Percentiles rank a stretch among this genome's conserved stretches.
Conservation (phyloP, 2,329 filamentous ascomycete genomes). For the Lasiodiplodia theobromae region DNA sequence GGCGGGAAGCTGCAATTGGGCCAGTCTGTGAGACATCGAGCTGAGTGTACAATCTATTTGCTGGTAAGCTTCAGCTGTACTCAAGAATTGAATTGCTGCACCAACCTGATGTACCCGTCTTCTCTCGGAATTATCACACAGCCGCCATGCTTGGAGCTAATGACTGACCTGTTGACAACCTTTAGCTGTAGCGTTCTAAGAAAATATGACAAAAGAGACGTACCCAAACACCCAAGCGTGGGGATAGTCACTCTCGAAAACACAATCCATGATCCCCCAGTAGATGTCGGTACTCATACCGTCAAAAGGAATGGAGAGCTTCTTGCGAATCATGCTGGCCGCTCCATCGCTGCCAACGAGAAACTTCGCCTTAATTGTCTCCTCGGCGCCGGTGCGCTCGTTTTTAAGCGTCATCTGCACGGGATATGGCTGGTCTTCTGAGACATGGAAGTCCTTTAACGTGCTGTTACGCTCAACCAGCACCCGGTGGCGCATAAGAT, state of each 20-base stretch:
- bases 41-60: slow-evolving; percentile 44
- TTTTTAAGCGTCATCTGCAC: slow-evolving; percentile 31
- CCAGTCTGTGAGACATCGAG: slow-evolving; percentile 38
- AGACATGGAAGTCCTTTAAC: slow-evolving; percentile 33
- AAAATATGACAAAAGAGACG: background rate
- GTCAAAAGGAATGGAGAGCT: slow-evolving; percentile 40
- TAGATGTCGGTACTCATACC: slow-evolving; percentile 43
- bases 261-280: slow-evolving; percentile 44
- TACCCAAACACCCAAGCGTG: slow-evolving; percentile 35
- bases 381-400: slow-evolving; percentile 34
- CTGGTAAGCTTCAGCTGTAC: slow-evolving; percentile 14
- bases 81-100: background rate
- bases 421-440: background rate
- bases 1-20: slow-evolving; percentile 16
- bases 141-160: slow-evolving; percentile 40
- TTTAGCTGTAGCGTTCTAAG: background rate
- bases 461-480: slow-evolving; percentile 42
- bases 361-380: slow-evolving; percentile 41
- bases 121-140: slow-evolving; percentile 46
- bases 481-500: slow-evolving; percentile 42
- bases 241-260: slow-evolving; percentile 33
- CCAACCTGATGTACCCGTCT: slow-evolving; percentile 37
- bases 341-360: slow-evolving; percentile 44
- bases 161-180: background rate
- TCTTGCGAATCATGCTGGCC: slow-evolving; percentile 42